Percentiles rank a stretch among this genome's conserved stretches.
Conservation (phyloP, 116 monocot genomes). For the Papilionanthe hybrid region DNA sequence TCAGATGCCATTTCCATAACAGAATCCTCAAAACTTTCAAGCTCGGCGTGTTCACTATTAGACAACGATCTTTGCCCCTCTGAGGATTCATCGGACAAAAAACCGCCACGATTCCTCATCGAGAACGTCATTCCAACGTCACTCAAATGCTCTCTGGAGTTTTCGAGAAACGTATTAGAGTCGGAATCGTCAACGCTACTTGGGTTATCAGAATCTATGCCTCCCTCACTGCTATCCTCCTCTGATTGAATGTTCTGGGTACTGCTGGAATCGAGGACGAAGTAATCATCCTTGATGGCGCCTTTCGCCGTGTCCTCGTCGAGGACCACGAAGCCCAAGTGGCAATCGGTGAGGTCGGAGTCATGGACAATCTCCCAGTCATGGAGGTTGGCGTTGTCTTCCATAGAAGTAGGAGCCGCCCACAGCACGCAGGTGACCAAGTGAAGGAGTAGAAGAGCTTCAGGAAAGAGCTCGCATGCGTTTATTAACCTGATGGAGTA, state of each 20-base stretch:
- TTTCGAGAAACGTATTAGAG: conserved; percentile 6
- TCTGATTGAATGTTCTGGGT: neutral
- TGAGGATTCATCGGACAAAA: conserved; percentile 27
- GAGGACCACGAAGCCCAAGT: neutral
- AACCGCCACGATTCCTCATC: neutral
- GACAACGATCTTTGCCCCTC: conserved; percentile 4
- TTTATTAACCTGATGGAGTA: no score
- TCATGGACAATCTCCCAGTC: conserved; percentile 29
- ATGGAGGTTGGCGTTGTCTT: conserved; percentile 4
- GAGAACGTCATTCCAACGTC: neutral
- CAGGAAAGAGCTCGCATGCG: no score
- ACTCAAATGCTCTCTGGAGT: neutral
- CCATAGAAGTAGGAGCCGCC: neutral
- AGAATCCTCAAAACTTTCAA: neutral
- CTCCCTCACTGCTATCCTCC: conserved; percentile 6
- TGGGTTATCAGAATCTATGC: conserved; percentile 25
- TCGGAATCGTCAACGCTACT: conserved; percentile 24
- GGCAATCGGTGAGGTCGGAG: conserved; percentile 6
- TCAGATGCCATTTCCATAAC: neutral
- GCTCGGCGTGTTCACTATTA: neutral
- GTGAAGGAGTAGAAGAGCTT: no score
- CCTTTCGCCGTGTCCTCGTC: conserved; percentile 11
- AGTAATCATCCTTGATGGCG: conserved; percentile 33
- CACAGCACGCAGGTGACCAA: neutral
- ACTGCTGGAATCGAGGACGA: conserved; percentile 21